Evolutionary conservation across 257 asterid genomes (phyloP).

Genomic region (Penstemon eatonii): DNA sequence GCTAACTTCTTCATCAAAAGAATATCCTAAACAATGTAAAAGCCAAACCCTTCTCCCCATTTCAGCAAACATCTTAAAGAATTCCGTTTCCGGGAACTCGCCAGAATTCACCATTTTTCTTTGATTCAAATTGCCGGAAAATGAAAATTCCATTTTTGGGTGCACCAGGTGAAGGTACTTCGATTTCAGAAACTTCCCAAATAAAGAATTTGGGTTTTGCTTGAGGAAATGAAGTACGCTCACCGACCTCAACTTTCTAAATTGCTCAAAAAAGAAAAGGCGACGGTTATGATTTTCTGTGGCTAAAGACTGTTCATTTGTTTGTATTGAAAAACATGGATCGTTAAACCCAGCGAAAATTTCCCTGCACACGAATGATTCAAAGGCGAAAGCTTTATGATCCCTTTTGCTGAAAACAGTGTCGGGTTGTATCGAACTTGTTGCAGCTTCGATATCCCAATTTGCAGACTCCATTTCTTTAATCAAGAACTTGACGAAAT

Average conservation of each 20-base stretch:
- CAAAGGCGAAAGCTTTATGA: conserved; percentile 72
- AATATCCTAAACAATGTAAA: conserved; percentile 65
- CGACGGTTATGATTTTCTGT: conserved; percentile 38
- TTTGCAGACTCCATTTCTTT: conserved; percentile 74
- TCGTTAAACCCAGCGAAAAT: conserved; percentile 61
- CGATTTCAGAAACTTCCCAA: conserved; percentile 66
- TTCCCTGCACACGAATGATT: conserved; percentile 81
- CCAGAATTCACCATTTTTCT: conserved; percentile 73
- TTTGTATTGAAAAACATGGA: conserved; percentile 35
- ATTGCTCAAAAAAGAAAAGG: conserved; percentile 55
- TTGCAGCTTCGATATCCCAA: conserved; percentile 90
- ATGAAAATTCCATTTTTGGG: conserved; percentile 92
- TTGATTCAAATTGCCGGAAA: conserved; percentile 80
- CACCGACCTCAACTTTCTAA: conserved; percentile 53
- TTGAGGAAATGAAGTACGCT: conserved; percentile 50
- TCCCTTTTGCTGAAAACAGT: conserved; percentile 46
- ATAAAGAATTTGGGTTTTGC: conserved; percentile 52
- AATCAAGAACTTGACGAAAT: conserved; percentile 65
- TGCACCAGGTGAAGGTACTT: conserved; percentile 79
- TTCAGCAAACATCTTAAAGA: conserved; percentile 77
- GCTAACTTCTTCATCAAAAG: conserved; percentile 55
- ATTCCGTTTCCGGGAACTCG: conserved; percentile 81
- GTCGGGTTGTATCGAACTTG: conserved; percentile 53
- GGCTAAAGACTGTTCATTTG: conserved; percentile 30
- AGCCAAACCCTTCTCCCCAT: conserved; percentile 95